Conservation (phyloP, 805 yeast genomes). For the Pachysolen tannophilus region DNA sequence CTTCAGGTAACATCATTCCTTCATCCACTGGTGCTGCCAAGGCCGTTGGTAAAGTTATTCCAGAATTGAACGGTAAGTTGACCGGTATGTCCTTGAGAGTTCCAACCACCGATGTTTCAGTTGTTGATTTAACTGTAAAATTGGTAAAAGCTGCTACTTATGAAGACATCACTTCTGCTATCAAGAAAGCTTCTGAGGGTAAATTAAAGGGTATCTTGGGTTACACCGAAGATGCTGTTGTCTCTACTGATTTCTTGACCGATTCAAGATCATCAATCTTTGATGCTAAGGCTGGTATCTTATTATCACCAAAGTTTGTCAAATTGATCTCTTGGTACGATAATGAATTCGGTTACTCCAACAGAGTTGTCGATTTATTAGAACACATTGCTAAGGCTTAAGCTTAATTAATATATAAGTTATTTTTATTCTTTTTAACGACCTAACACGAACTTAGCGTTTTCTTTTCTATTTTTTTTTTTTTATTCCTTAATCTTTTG, state of each 20-base stretch:
- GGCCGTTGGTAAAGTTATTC: constrained; percentile 95
- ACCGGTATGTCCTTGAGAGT: constrained; percentile 94
- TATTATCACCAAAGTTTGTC: constrained; percentile 80
- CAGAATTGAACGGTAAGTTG: constrained; percentile 83
- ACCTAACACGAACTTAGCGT: no score
- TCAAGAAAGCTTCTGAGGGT: constrained; percentile 73
- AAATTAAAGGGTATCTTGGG: constrained; percentile 76
- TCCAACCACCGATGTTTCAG: constrained; percentile 90
- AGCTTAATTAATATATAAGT: constrained; percentile 26
- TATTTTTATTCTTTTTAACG: no score
- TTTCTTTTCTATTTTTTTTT: no score
- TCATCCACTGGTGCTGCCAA: constrained; percentile 97
- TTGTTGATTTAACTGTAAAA: constrained; percentile 86
- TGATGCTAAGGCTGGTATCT: constrained; percentile 87
- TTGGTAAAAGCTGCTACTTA: constrained; percentile 69
- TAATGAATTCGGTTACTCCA: constrained; percentile 93
- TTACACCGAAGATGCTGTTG: constrained; percentile 90
- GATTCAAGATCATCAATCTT: constrained; percentile 82
- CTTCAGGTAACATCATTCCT: constrained; percentile 92
- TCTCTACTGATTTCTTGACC: constrained; percentile 81
- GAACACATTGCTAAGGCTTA: constrained; percentile 77
- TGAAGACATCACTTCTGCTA: constrained; percentile 72
- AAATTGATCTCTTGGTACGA: constrained; percentile 94
- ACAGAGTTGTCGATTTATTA: constrained; percentile 89
- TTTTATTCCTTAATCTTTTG: no score